phyloP scores from a whole-genome alignment of 2,329 filamentous ascomycete genomes.

The Apiospora rasikravindrae region DNA sequence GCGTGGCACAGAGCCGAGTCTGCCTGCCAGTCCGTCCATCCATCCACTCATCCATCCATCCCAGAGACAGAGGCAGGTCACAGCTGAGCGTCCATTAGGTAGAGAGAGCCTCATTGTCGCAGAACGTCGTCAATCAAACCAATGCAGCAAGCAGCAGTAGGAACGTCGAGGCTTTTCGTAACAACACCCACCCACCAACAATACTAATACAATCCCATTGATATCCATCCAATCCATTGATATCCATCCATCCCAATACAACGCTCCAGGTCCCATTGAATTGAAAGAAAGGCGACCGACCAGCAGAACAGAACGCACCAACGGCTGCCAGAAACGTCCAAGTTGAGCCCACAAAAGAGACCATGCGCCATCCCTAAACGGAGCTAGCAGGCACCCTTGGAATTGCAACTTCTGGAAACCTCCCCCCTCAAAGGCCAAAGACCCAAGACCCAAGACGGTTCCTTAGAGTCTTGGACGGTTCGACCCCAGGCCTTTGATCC shows the following conservation, averaged over 20 bases:
- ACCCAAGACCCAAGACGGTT: neutral
- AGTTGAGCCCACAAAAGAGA: neutral
- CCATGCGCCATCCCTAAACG: slow-evolving; percentile 21
- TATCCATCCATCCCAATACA: no score
- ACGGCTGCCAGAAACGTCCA: neutral
- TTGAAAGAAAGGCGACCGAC: neutral
- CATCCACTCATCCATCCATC: neutral
- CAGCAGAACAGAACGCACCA: neutral
- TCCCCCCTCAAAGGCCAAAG: neutral
- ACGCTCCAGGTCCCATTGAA: no score
- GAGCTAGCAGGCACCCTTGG: slow-evolving; percentile 11
- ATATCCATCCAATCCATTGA: no score
- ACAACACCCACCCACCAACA: neutral
- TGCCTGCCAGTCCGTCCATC: neutral
- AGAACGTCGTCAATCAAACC: neutral
- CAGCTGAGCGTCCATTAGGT: neutral
- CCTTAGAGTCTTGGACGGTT: neutral
- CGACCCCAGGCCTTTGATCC: no score
- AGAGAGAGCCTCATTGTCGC: neutral
- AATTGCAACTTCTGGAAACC: neutral
- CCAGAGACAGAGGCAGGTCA: neutral
- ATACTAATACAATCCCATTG: neutral
- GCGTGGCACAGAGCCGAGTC: slow-evolving; percentile 4
- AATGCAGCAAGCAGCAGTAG: neutral
- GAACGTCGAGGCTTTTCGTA: no score